These are phyloP conservation scores for Phyllosticta capitalensis DNA, from an alignment of 2,329 filamentous ascomycete species.

Conservation along the genomic window DNA sequence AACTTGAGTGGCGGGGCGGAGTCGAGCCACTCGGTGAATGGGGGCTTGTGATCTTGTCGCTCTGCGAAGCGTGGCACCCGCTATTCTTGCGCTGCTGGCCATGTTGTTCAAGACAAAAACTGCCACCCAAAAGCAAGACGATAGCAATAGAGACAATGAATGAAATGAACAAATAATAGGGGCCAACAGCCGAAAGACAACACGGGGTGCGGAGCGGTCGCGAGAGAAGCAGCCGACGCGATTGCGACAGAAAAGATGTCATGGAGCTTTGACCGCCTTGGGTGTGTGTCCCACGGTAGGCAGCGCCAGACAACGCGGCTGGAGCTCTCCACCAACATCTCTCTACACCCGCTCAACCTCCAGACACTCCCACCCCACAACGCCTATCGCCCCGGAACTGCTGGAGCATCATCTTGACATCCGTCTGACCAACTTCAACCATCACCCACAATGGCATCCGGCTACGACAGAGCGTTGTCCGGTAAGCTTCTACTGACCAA, in stretches of 20 bases:
- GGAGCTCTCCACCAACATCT: constrained; percentile 3
- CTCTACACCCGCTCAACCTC: background rate
- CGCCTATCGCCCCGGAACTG: background rate
- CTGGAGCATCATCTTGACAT: background rate
- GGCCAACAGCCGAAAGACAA: background rate
- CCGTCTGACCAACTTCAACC: background rate
- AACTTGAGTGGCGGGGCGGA: constrained; percentile 23
- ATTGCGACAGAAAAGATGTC: constrained; percentile 8
- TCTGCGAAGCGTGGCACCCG: constrained; percentile 23
- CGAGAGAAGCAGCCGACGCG: background rate
- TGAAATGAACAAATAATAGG: background rate
- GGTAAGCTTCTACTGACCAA: constrained; percentile 52
- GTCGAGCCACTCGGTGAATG: constrained; percentile 16
- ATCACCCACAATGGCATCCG: constrained; percentile 50
- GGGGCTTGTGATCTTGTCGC: constrained; percentile 20
- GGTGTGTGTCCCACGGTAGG: background rate
- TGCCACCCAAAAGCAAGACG: background rate
- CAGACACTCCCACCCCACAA: background rate
- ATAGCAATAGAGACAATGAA: background rate
- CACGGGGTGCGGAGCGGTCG: background rate
- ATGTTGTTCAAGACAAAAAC: constrained; percentile 16
- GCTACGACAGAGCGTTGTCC: constrained; percentile 98
- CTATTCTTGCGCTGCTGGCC: constrained; percentile 26
- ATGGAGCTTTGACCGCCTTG: constrained; percentile 13
- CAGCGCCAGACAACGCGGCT: constrained; percentile 10